Base-by-base conservation (phyloP, 305 asterid species). In the Salvia sclarea region DNA sequence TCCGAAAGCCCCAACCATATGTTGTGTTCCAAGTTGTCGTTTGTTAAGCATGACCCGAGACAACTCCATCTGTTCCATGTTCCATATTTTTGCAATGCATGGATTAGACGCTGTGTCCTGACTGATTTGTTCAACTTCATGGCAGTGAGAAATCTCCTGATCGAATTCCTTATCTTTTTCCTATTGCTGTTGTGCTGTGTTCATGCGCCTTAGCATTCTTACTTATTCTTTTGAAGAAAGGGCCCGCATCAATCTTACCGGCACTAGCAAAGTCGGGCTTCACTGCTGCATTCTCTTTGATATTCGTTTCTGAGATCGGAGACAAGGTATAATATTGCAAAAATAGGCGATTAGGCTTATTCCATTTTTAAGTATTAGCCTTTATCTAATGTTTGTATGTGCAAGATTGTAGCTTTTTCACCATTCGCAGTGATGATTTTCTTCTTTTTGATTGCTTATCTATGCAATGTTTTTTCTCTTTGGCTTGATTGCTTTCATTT, bases 231-330 rank as follows among this genome's bases (percentile, higher is more conserved):
- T 69, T 75, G 56, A 75, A 71, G 56, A 70, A 75, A 56, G 75
- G 64, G 47, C 79, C 79, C 21, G 49, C 79, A 0, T 69, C 79
- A 20, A 1, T 75, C 68, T 69, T 75, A 59, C 79, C 75, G 40
- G 79, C 76, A 6, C 79, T 75, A 20, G 79, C 79, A 69, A 75
- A 75, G 64, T 69, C 79, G 4, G 79, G 79, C 68, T 75, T 75
- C 79, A 75, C 79, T 13, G 79, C 79, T 0, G 79, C 79, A 10
- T 75, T 75, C 68, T 75, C 79, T 38, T 64, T 75, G 68, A 75
- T 75, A 63, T 75, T 69, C 57, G 76, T 75, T 75, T 75, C 79
- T 11, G 79, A 75, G 75, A 75, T 75, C 52, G 79, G 79, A 63
- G 79, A 75, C 68, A 75, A 75, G 75, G 79, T 75, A 69, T 25